Evolutionary conservation across 2,329 filamentous ascomycete genomes (phyloP).

Genomic region (Chaetoscypha palmicola): DNA sequence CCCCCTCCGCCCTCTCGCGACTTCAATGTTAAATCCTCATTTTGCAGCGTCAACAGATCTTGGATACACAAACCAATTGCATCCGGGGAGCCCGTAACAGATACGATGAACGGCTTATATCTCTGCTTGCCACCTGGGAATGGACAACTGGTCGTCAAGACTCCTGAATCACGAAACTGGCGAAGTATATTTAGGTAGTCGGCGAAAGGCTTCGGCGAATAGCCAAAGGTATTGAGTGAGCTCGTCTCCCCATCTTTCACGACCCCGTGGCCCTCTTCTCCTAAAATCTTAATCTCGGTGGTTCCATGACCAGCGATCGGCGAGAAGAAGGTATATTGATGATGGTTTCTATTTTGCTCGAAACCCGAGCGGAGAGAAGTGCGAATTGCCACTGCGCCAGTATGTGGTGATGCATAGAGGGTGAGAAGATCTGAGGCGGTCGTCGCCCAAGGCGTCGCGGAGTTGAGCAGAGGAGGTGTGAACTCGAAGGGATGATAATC

Average conservation of each 20-base stretch:
- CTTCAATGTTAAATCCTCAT: conserved; percentile 16
- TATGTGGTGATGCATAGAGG: conserved; percentile 55
- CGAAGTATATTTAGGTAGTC: conserved; percentile 52
- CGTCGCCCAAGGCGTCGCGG: conserved; percentile 70
- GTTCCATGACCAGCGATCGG: conserved; percentile 31
- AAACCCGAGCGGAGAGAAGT: conserved; percentile 60
- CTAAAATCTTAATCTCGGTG: conserved; percentile 3
- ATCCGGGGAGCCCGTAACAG: conserved; percentile 56
- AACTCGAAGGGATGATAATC: conserved; percentile 11
- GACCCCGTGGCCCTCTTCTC: conserved; percentile 9
- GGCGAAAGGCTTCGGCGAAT: conserved; percentile 56
- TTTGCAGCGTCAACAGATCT: conserved; percentile 31
- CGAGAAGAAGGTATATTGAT: conserved; percentile 63
- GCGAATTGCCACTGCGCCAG: conserved; percentile 68
- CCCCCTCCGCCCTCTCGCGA: conserved; percentile 1
- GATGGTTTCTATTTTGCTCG: conserved; percentile 48
- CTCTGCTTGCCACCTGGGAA: not conserved
- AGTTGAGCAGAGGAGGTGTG: conserved; percentile 58
- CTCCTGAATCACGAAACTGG: conserved; percentile 34
- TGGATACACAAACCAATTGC: conserved; percentile 52
- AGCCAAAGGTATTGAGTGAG: conserved; percentile 66
- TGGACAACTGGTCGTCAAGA: not conserved
- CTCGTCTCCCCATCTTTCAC: conserved; percentile 30
- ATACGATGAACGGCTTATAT: conserved; percentile 59
- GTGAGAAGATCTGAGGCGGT: conserved; percentile 51